A percentile compares a stretch with the other conserved stretches of the same genome.
These are phyloP conservation scores for Serendipita vermifera DNA, from an alignment of 768 basidiomycete genomes.

Conservation along the genomic window DNA sequence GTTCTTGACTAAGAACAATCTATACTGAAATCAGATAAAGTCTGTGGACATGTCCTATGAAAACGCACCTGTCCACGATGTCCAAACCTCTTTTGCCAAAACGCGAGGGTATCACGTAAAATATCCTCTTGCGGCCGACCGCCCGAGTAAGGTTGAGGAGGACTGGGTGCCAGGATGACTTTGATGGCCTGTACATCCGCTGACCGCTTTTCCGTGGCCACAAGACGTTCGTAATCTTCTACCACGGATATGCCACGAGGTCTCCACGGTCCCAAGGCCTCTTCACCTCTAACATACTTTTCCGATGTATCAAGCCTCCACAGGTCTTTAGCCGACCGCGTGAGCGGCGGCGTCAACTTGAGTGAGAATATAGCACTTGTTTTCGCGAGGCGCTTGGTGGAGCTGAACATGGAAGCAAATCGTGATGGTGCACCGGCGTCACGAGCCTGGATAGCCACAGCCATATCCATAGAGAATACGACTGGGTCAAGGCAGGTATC, in stretches of 20 bases:
- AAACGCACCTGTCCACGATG: slow-evolving; percentile 54
- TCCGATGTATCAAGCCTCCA: slow-evolving; percentile 93
- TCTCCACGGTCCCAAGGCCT: slow-evolving; percentile 68
- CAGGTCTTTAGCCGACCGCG: slow-evolving; percentile 74
- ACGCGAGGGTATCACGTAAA: slow-evolving; percentile 48
- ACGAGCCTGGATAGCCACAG: slow-evolving; percentile 68
- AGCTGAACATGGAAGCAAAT: slow-evolving; percentile 61
- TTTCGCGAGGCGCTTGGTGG: slow-evolving; percentile 62
- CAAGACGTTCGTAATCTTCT: slow-evolving; percentile 68
- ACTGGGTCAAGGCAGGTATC: slow-evolving; percentile 75
- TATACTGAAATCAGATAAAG: slow-evolving; percentile 25
- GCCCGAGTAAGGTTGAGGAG: slow-evolving; percentile 36
- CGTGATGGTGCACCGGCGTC: slow-evolving; percentile 76
- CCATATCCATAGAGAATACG: slow-evolving; percentile 79
- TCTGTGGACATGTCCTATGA: not conserved
- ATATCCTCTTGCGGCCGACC: slow-evolving; percentile 52
- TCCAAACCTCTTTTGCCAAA: slow-evolving; percentile 81
- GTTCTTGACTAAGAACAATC: slow-evolving; percentile 69
- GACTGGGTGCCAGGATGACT: slow-evolving; percentile 44
- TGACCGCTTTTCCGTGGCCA: slow-evolving; percentile 55
- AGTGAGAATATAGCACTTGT: slow-evolving; percentile 77
- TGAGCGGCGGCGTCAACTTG: slow-evolving; percentile 67
- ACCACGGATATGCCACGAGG: slow-evolving; percentile 81
- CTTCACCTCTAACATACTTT: slow-evolving; percentile 91
- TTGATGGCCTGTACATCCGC: slow-evolving; percentile 87